These are phyloP conservation scores for Copromyces sp. DNA, from an alignment of 495 filamentous ascomycete genomes.

Conservation along the genomic window DNA sequence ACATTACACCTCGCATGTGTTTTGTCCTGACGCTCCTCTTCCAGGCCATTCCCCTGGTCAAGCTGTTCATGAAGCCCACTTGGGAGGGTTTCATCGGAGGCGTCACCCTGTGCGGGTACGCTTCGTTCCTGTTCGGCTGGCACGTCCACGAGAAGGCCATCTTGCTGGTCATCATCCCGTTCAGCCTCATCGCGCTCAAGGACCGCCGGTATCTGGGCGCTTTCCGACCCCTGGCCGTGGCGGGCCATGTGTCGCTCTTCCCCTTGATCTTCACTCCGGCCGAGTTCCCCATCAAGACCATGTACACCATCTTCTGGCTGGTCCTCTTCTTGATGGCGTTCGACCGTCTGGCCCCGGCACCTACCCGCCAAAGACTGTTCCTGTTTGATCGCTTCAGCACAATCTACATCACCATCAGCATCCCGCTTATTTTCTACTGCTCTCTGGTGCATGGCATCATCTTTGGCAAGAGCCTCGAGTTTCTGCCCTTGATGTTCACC, in stretches of 20 bases:
- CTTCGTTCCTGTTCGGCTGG: conserved; percentile 96
- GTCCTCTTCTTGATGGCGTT: conserved; percentile 77
- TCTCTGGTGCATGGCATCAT: conserved; percentile 71
- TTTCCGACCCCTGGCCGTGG: conserved; percentile 83
- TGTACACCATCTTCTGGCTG: conserved; percentile 90
- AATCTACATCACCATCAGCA: conserved; percentile 74
- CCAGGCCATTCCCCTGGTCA: conserved; percentile 69
- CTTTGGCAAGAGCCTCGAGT: conserved; percentile 78
- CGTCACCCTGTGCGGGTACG: conserved; percentile 89
- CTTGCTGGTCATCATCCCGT: conserved; percentile 87
- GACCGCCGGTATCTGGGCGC: conserved; percentile 87
- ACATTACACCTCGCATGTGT: conserved; percentile 67
- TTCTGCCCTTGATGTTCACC: conserved; percentile 92
- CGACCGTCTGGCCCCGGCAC: conserved; percentile 76
- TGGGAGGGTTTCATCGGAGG: conserved; percentile 85
- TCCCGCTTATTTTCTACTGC: conserved; percentile 83
- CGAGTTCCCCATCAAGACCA: conserved; percentile 86
- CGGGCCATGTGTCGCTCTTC: conserved; percentile 91
- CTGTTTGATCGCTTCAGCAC: conserved; percentile 84
- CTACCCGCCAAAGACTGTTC: conserved; percentile 63
- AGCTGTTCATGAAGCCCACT: conserved; percentile 69
- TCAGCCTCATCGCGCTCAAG: conserved; percentile 85
- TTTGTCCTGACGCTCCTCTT: conserved; percentile 76
- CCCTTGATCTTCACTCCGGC: conserved; percentile 84
- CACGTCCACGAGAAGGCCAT: conserved; percentile 98